phyloP scores from a whole-genome alignment of 2,329 filamentous ascomycete species.

The Trichoderma brevicompactum region DNA sequence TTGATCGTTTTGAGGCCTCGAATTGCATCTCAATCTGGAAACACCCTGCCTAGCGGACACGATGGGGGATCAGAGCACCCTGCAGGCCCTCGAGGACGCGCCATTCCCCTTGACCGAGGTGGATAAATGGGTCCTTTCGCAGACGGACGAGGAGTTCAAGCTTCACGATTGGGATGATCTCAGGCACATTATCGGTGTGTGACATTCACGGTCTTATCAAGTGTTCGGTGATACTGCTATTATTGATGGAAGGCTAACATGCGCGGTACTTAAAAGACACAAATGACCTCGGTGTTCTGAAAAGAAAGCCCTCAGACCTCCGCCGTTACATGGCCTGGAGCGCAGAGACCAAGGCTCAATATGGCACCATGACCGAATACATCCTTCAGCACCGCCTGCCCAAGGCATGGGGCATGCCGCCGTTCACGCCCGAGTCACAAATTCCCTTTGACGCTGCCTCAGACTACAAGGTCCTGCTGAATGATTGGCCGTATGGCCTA shows the following conservation, averaged over 20 bases:
- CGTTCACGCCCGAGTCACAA: slow-evolving; percentile 56
- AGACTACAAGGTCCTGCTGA: slow-evolving; percentile 74
- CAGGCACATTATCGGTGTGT: slow-evolving; percentile 66
- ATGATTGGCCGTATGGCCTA: slow-evolving; percentile 94
- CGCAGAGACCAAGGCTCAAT: slow-evolving; percentile 67
- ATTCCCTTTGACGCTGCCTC: slow-evolving; percentile 58
- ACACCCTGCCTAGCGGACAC: slow-evolving; percentile 10
- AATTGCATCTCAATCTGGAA: background rate
- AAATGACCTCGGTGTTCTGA: slow-evolving; percentile 73
- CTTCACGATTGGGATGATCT: slow-evolving; percentile 76
- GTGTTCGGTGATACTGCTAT: background rate
- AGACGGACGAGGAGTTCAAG: slow-evolving; percentile 71
- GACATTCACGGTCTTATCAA: slow-evolving; percentile 18
- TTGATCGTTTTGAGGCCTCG: background rate
- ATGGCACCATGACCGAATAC: slow-evolving; percentile 81
- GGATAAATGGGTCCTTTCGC: slow-evolving; percentile 62
- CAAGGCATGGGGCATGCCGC: slow-evolving; percentile 64
- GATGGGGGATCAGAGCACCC: slow-evolving; percentile 47
- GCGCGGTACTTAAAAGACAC: slow-evolving; percentile 41
- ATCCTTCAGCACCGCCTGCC: slow-evolving; percentile 74
- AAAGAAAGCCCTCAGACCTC: slow-evolving; percentile 79
- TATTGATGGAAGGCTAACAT: background rate
- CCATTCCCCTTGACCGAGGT: slow-evolving; percentile 64
- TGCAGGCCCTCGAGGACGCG: slow-evolving; percentile 44
- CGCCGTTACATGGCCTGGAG: slow-evolving; percentile 80